Evolutionary conservation across 129 eudicot genomes (phyloP), one percentile per base, ranked within the genome.

Genomic region (Smallanthus sonchifolius): DNA sequence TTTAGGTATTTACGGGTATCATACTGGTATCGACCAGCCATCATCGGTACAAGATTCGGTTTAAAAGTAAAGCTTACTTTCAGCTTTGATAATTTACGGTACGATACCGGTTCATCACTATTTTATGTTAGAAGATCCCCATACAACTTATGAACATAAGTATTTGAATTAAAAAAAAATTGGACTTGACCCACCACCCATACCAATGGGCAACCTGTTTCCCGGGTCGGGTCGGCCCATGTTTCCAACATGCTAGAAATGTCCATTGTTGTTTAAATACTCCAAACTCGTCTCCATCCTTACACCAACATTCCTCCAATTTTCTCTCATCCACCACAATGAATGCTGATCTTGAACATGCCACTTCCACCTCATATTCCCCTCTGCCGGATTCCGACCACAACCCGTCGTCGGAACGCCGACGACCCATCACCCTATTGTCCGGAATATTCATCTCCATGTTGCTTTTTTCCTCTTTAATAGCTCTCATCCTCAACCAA

Each of bases 311-410:
- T 70, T 71, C 75, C n/a, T 68, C 73, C 70, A 74, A 34, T 40
- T 59, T 59, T 49, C 36, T 19, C 74, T 57, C 28, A 19, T 6
- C 49, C 45, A 47, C 17, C 76, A 60, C 69, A 13, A 80, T 73
- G 74, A 55, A 63, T 51, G 36, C 54, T 11, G 89, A 87, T 80
- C 82, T 80, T 32, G 93, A 87, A 79, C 73, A 67, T 75, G 79
- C 89, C 30, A 51, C 83, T 63, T 77, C 89, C 60, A 56, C 83
- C 73, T 55, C 86, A 70, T 81, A 85, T 81, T 49, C 84, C 17
- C 85, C 85, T n/a, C 74, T 86, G 30, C 97, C 82, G 67, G 83
- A 51, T 44, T 39, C 76, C 42, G 82, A 87, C 16, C 40, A 72
- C 69, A 66, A 69, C 77, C 20, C 86, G 74, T 43, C 78, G n/a